Percentiles rank a stretch among this genome's conserved stretches.
These are phyloP conservation scores for Nicotiana benthamiana DNA, from an alignment of 257 asterid species.

Conservation along the genomic window DNA sequence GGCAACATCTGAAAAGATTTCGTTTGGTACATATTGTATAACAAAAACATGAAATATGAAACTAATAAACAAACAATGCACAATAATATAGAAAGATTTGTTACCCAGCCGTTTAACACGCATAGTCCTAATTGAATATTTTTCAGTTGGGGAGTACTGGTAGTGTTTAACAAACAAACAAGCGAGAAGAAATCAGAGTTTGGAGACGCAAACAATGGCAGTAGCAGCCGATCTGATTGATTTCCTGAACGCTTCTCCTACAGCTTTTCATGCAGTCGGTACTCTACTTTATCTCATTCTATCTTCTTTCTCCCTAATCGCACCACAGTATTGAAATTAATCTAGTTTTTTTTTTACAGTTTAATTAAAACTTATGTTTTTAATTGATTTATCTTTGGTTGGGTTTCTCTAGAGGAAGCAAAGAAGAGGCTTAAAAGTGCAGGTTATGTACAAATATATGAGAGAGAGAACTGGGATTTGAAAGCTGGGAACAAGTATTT, in stretches of 20 bases:
- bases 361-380: background rate
- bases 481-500: constrained; percentile 82
- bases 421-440: constrained; percentile 57
- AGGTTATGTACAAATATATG: constrained; percentile 69
- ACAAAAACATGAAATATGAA: too few relatives aligned
- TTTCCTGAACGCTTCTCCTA: constrained; percentile 88
- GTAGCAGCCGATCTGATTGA: constrained; percentile 60
- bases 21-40: too few relatives aligned
- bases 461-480: constrained; percentile 80
- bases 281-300: background rate
- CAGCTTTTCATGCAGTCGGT: constrained; percentile 98
- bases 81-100: too few relatives aligned
- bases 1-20: too few relatives aligned
- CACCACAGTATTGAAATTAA: background rate
- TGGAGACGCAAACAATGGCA: constrained; percentile 31
- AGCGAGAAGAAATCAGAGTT: background rate
- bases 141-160: background rate
- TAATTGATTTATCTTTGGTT: background rate
- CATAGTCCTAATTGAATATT: background rate
- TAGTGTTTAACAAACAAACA: background rate
- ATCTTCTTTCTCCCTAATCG: background rate
- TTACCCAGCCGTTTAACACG: too few relatives aligned
- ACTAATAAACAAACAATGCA: too few relatives aligned
- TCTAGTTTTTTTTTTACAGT: background rate
- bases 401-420: constrained; percentile 53